Base-by-base conservation (phyloP, 2,329 filamentous ascomycete species). In the Fusarium humuli region DNA sequence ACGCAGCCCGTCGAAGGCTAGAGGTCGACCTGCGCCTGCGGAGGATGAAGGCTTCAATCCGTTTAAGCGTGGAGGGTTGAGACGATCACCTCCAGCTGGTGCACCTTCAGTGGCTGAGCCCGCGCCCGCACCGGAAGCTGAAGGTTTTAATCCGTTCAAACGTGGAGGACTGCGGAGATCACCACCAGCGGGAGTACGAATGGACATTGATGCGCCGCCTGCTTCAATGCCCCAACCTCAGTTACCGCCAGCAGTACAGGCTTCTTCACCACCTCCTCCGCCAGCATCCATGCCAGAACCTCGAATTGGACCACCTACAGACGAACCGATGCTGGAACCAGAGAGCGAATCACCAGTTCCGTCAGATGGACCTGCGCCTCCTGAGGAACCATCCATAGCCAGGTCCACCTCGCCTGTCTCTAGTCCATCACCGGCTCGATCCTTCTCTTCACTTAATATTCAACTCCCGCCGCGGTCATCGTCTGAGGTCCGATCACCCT, bases 1-100 rank as follows among this genome's bases (percentile, higher is more conserved):
- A 59, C 81, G 83, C 46, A 81, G 83, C 0, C 79, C 82, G 3
- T 77, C 77, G 6, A 83, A 18, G 25, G 0, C 44, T 25, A 18
- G 80, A 53, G 82, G 85, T 5, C 78, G 84, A 40, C 81, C 85
- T 0, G 80, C 23, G 6, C 23, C 54, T 18, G 27, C 22, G 16
- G 45, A 62, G 0, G 59, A 45, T 20, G 76, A 79, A 10, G 34
- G 18, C 6, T 54, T 78, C 7, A 75, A 79, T 46, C 78, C 78
- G 1, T 79, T 79, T 56, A 66, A 74, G 1, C 75, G 77, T 6
- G 76, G 71, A 49, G 72, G 69, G 1, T 65, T 76, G 18, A 76
- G 76, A n/a, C 69, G 77, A 40, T 76, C 74, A 2, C 77, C 76
- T 1, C 29, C 79, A 76, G 25, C 82, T 73, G 34, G 81, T 22